These are phyloP conservation scores for Cryptosporidium ubiquitum DNA, from an alignment of 169 alveolate genomes.

Conservation along the genomic window DNA sequence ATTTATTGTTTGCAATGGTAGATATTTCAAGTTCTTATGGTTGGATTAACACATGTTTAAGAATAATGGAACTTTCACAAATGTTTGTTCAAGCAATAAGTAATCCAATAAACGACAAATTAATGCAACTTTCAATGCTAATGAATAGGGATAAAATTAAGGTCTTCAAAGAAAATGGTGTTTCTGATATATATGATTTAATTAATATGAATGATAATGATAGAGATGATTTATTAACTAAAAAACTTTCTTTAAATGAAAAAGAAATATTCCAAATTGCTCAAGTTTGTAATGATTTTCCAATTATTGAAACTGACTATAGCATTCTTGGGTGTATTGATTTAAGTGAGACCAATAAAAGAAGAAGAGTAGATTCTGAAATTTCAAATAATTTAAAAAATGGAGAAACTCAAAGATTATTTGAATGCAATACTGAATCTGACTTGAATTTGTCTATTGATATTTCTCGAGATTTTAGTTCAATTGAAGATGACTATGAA, in stretches of 20 bases:
- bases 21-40: constrained; percentile 97
- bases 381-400: not conserved
- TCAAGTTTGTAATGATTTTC: constrained; percentile 89
- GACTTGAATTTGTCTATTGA: constrained; percentile 75
- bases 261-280: constrained; percentile 88
- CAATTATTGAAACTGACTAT: constrained; percentile 85
- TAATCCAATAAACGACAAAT: constrained; percentile 87
- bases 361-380: constrained; percentile 74
- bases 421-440: constrained; percentile 70
- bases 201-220: constrained; percentile 95
- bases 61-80: constrained; percentile 96
- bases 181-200: constrained; percentile 92
- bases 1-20: constrained; percentile 95
- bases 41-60: constrained; percentile 93
- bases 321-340: constrained; percentile 66
- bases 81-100: constrained; percentile 96
- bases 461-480: constrained; percentile 75
- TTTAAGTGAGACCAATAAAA: constrained; percentile 56
- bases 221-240: constrained; percentile 86
- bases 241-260: constrained; percentile 78
- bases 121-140: constrained; percentile 74
- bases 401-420: constrained; percentile 75
- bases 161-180: constrained; percentile 78
- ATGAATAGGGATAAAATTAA: constrained; percentile 10
- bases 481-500: constrained; percentile 74